A percentile compares a stretch with the other conserved stretches of the same genome.
These are phyloP conservation scores for Clarireedia paspali DNA, from an alignment of 2,329 filamentous ascomycete species.

Conservation along the genomic window DNA sequence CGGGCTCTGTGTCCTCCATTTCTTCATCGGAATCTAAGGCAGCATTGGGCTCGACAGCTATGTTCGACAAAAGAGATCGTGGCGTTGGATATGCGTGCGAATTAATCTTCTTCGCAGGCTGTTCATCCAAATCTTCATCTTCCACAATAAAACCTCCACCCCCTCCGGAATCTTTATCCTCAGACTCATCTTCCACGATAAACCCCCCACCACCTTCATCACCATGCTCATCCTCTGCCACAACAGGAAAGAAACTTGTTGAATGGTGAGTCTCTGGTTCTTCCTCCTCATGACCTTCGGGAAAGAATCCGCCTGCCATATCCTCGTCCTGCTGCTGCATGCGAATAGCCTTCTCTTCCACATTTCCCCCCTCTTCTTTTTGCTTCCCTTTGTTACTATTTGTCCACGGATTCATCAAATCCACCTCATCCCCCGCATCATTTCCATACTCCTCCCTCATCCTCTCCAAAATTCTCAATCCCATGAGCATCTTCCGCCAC, in stretches of 20 bases:
- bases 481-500: conserved; percentile 86
- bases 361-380: conserved; percentile 21
- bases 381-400: conserved; percentile 32
- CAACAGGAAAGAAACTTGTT: conserved; percentile 26
- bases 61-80: conserved; percentile 14
- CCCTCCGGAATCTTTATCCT: not conserved
- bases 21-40: conserved; percentile 11
- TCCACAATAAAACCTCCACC: conserved; percentile 26
- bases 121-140: conserved; percentile 8
- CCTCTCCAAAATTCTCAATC: conserved; percentile 71
- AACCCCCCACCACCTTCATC: conserved; percentile 19
- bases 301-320: conserved; percentile 54
- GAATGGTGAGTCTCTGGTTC: conserved; percentile 23
- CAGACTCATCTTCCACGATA: conserved; percentile 22
- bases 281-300: conserved; percentile 46
- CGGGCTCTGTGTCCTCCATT: conserved; percentile 10
- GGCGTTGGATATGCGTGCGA: conserved; percentile 18
- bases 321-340: conserved; percentile 38
- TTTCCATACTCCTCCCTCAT: conserved; percentile 71
- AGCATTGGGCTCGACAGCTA: not conserved
- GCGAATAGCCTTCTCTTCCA: conserved; percentile 21
- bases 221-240: conserved; percentile 19
- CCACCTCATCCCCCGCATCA: conserved; percentile 40
- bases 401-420: conserved; percentile 47
- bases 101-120: not conserved